These are phyloP conservation scores for Metarhizium sp. DNA, from an alignment of 2,329 filamentous ascomycete genomes.

Conservation along the genomic window DNA sequence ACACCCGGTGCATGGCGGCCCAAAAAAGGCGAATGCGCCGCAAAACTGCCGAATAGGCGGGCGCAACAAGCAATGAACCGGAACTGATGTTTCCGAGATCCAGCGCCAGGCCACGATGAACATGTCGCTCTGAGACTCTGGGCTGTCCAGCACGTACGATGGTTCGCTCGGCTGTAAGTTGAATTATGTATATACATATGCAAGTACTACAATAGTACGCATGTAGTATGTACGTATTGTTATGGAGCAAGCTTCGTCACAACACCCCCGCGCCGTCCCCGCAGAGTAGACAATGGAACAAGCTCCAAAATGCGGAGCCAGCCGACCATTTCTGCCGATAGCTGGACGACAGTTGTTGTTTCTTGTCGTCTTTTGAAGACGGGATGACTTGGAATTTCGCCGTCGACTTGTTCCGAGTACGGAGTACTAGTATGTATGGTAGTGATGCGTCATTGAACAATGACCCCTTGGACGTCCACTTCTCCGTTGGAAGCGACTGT, in stretches of 20 bases:
- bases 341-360: neutral
- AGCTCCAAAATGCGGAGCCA: neutral
- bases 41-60: constrained; percentile 4
- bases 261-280: neutral
- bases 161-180: neutral
- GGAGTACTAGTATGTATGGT: neutral
- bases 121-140: neutral
- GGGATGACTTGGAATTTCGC: neutral
- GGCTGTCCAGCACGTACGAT: neutral
- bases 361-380: neutral
- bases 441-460: neutral
- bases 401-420: neutral
- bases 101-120: neutral
- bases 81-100: neutral
- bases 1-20: neutral
- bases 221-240: no score
- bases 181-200: neutral
- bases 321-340: no score
- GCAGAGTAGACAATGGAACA: neutral
- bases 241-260: no score
- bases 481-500: neutral
- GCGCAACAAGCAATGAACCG: neutral
- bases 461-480: neutral
- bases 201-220: no score
- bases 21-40: neutral